Conservation (phyloP, 2,329 filamentous ascomycete genomes). For the Coleophoma eucalyptorum region DNA sequence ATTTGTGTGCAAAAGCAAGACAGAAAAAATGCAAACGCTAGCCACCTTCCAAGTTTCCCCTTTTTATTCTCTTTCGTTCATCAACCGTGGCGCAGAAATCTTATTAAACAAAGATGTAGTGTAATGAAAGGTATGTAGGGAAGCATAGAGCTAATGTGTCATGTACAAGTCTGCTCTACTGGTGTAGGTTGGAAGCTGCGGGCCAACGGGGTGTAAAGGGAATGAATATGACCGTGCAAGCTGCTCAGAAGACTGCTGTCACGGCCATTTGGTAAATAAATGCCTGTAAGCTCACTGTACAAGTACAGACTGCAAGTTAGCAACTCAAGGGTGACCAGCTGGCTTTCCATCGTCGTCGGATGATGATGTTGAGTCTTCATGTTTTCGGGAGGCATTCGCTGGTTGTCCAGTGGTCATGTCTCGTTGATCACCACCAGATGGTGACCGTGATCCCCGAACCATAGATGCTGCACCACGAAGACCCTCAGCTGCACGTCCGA, state of each 20-base stretch:
- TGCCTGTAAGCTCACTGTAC: no score
- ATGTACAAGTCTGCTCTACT: neutral
- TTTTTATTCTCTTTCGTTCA: constrained; percentile 13
- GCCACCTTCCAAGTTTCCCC: constrained; percentile 18
- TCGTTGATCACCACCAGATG: constrained; percentile 10
- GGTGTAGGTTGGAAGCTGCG: neutral
- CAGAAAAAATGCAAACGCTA: constrained; percentile 17
- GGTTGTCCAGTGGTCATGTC: neutral
- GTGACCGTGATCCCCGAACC: constrained; percentile 2
- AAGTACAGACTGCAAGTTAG: no score
- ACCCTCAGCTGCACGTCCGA: constrained; percentile 9
- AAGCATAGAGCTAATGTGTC: neutral
- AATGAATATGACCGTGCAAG: no score
- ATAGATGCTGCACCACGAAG: constrained; percentile 8
- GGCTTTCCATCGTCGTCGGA: neutral
- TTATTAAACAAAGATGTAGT: constrained; percentile 11
- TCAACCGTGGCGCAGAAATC: constrained; percentile 12
- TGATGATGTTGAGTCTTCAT: constrained; percentile 1
- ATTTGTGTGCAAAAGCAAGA: neutral
- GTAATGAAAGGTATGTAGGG: constrained; percentile 1
- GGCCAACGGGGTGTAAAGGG: neutral
- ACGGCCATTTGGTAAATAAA: no score
- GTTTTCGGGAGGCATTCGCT: neutral
- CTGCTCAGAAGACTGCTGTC: no score
- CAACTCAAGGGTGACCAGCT: neutral